Conservation (phyloP, 805 yeast genomes). For the Candida railenensis region DNA sequence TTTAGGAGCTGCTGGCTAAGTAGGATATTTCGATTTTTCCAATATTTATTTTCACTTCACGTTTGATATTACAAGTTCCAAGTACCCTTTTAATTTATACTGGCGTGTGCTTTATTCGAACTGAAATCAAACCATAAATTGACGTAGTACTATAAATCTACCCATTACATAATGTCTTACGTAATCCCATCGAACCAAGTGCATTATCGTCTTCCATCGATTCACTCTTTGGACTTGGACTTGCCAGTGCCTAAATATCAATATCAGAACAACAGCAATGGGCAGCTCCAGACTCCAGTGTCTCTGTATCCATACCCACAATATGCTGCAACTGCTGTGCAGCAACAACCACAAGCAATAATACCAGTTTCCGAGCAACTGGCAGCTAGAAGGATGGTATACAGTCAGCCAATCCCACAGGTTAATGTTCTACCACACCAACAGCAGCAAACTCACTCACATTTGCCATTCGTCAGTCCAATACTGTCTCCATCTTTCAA, state of each 20-base stretch:
- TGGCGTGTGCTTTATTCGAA: too few species aligned
- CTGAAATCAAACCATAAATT: neutral
- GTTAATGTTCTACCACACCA: neutral
- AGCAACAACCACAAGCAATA: too few species aligned
- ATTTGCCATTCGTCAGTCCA: conserved; percentile 2
- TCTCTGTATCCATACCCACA: neutral
- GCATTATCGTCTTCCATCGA: conserved; percentile 27
- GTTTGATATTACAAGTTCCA: too few species aligned
- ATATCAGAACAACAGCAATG: neutral
- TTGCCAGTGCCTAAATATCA: conserved; percentile 18
- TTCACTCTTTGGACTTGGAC: conserved; percentile 34
- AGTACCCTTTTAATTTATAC: too few species aligned
- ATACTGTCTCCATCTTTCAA: conserved; percentile 6
- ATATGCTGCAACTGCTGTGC: neutral
- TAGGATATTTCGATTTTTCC: too few species aligned
- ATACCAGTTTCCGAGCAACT: neutral
- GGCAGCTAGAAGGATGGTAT: neutral
- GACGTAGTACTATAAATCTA: neutral
- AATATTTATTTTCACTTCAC: too few species aligned
- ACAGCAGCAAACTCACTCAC: neutral
- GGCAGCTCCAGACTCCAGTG: neutral
- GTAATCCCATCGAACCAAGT: conserved; percentile 4
- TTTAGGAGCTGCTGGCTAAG: too few species aligned
- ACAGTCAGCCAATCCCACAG: neutral
- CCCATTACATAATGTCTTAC: neutral